Percentiles rank a stretch among this genome's conserved stretches.
Evolutionary conservation across 2,329 filamentous ascomycete species (phyloP).

Genomic region (Diaporthe sp.): DNA sequence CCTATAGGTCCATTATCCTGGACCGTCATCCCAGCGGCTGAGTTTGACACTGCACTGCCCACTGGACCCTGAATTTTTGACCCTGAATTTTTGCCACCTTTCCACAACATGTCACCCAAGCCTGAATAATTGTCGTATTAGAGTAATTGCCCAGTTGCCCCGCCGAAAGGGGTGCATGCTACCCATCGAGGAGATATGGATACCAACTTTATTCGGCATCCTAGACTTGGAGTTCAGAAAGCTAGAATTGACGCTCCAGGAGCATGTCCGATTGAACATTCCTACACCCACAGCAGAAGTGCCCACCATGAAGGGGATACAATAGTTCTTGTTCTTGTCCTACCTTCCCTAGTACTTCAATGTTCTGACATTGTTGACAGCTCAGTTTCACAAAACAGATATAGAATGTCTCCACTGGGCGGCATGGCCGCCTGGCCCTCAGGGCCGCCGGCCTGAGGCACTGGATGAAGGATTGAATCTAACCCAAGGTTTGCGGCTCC

Average conservation of each 20-base stretch:
- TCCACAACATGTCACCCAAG: not conserved
- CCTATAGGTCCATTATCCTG: not conserved
- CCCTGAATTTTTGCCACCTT: constrained; percentile 10
- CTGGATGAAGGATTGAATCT: not conserved
- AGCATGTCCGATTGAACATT: not conserved
- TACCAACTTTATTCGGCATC: not conserved
- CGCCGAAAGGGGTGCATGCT: not conserved
- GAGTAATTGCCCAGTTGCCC: not conserved
- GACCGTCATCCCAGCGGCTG: not conserved
- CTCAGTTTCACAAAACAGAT: not conserved
- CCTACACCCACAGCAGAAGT: not conserved
- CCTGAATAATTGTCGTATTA: not conserved
- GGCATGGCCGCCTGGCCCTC: not conserved
- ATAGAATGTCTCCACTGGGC: not conserved
- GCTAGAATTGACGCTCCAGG: not conserved
- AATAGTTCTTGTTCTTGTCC: not conserved
- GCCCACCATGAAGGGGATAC: too few species aligned
- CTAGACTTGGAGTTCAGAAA: not conserved
- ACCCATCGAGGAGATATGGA: not conserved
- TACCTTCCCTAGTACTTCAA: not conserved
- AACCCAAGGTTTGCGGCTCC: not conserved
- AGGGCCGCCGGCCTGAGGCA: not conserved
- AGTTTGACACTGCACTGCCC: not conserved
- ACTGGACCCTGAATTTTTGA: not conserved
- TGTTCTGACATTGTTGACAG: not conserved